A percentile compares a stretch with the other conserved stretches of the same genome.
phyloP scores from a whole-genome alignment of 805 yeast genomes.

The Candida ulmi region DNA sequence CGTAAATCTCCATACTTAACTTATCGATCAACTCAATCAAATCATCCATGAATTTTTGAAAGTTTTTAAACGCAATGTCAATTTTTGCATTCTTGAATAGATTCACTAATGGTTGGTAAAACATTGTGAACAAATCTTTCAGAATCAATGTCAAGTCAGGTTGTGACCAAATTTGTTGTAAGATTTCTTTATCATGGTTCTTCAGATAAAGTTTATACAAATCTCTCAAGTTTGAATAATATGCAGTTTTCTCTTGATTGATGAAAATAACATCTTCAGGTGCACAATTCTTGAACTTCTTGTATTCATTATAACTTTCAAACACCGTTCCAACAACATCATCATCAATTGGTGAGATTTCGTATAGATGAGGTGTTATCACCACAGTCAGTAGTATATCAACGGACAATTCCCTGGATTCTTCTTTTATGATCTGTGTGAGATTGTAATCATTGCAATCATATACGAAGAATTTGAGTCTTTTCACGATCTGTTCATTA shows the following conservation, averaged over 20 bases:
- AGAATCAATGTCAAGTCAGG: constrained; percentile 73
- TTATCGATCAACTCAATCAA: constrained; percentile 51
- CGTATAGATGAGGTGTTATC: constrained; percentile 18
- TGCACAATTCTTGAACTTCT: constrained; percentile 23
- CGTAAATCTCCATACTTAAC: constrained; percentile 42
- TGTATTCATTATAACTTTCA: constrained; percentile 22
- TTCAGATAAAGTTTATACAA: constrained; percentile 60
- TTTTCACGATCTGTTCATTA: constrained; percentile 19
- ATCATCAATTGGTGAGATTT: constrained; percentile 10
- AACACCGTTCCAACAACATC: constrained; percentile 14
- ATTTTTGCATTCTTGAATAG: constrained; percentile 64
- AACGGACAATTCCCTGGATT: constrained; percentile 13
- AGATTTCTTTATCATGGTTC: constrained; percentile 66
- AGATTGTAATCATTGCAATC: constrained; percentile 28
- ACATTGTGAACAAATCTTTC: constrained; percentile 64
- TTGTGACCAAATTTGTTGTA: constrained; percentile 80
- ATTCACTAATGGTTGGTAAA: constrained; percentile 68
- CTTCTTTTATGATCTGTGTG: constrained; percentile 21
- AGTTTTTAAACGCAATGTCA: constrained; percentile 56
- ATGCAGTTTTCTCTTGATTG: constrained; percentile 19
- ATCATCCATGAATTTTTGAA: constrained; percentile 64
- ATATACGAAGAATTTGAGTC: constrained; percentile 27
- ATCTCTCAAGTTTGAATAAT: constrained; percentile 52
- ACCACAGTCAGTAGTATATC: constrained; percentile 18
- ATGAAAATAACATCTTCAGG: constrained; percentile 13